A percentile compares a stretch with the other conserved stretches of the same genome.
Conservation (phyloP, 371 early-diverging fungal genomes). For the Mucor velutinosus region DNA sequence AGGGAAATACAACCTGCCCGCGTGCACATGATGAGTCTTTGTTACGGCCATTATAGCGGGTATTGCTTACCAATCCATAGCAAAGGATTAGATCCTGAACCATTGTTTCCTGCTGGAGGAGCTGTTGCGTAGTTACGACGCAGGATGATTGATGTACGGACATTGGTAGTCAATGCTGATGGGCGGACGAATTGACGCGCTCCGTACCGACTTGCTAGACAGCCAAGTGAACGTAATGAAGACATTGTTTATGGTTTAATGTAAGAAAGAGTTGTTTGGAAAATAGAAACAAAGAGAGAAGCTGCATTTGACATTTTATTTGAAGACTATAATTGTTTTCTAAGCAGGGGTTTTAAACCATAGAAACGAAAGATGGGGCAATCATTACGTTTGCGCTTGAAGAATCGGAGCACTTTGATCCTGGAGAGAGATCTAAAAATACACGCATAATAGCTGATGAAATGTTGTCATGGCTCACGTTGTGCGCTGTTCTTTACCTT, state of each 20-base stretch:
- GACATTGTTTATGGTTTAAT: conserved; percentile 11
- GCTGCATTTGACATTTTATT: neutral
- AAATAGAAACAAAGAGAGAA: neutral
- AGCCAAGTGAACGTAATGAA: conserved; percentile 13
- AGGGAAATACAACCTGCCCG: conserved; percentile 23
- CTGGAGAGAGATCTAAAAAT: neutral
- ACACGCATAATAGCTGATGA: neutral
- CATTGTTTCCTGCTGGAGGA: neutral
- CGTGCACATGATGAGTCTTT: neutral
- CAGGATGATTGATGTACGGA: neutral
- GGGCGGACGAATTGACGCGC: neutral
- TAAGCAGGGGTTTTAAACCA: neutral
- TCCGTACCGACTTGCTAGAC: conserved; percentile 2
- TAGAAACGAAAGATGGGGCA: neutral
- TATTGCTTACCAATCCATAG: conserved; percentile 23
- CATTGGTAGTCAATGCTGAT: neutral
- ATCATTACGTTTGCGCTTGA: neutral
- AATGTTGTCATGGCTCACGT: neutral
- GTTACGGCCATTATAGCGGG: neutral
- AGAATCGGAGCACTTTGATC: neutral
- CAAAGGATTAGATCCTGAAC: conserved; percentile 7
- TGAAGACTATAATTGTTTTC: neutral
- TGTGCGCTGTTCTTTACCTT: neutral
- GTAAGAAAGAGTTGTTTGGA: conserved; percentile 2
- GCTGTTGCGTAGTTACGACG: conserved; percentile 2